Conservation (phyloP, 495 filamentous ascomycete species). For the Aspergillus steynii region DNA sequence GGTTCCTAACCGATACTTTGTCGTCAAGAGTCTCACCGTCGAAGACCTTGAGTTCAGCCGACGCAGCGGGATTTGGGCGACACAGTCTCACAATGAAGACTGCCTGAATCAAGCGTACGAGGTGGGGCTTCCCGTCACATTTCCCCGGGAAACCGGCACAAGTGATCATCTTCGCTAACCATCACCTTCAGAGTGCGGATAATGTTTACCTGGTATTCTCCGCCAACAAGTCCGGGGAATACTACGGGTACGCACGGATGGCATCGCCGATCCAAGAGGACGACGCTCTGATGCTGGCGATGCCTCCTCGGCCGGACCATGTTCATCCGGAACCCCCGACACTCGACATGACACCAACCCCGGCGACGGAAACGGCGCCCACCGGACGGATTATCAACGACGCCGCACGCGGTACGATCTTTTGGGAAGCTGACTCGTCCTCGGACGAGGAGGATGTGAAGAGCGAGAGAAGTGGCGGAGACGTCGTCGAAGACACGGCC, state of each 20-base stretch:
- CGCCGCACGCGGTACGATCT: conserved; percentile 87
- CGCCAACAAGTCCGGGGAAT: conserved; percentile 97
- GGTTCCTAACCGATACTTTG: conserved; percentile 73
- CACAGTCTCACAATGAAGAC: conserved; percentile 89
- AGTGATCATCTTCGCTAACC: conserved; percentile 6
- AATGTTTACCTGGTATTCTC: conserved; percentile 97
- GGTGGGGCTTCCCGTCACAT: conserved; percentile 48
- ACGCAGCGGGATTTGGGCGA: conserved; percentile 87
- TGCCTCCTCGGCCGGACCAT: conserved; percentile 48
- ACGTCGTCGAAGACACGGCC: conserved; percentile 35
- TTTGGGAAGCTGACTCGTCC: conserved; percentile 85
- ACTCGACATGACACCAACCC: conserved; percentile 67
- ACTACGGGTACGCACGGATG: conserved; percentile 96
- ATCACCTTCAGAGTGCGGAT: conserved; percentile 60
- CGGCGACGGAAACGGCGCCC: conserved; percentile 77
- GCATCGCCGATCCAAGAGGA: conserved; percentile 79
- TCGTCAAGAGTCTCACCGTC: conserved; percentile 93
- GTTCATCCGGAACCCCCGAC: conserved; percentile 57
- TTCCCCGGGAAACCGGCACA: not conserved
- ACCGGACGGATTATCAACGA: conserved; percentile 92
- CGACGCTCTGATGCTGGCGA: conserved; percentile 62
- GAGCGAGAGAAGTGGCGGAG: conserved; percentile 33
- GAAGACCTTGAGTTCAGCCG: conserved; percentile 93
- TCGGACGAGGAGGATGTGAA: conserved; percentile 41
- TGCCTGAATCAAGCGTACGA: conserved; percentile 80